phyloP scores from a whole-genome alignment of 73 alveolate species.

The Tetrahymena malaccensis region DNA sequence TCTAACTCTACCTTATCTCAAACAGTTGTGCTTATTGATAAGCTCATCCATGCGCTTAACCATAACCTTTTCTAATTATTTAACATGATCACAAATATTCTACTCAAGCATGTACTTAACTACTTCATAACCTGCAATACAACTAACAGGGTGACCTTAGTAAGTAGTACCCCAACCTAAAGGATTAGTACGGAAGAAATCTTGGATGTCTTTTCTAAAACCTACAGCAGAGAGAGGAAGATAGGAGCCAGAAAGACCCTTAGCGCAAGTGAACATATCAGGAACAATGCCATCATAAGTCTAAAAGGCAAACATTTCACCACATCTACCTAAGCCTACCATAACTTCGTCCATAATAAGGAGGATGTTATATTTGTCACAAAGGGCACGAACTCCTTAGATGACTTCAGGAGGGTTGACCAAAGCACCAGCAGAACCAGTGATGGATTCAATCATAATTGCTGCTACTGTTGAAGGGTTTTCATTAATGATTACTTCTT shows the following conservation, averaged over 20 bases:
- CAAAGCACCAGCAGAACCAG: slow-evolving; percentile 65
- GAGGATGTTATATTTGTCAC: slow-evolving; percentile 51
- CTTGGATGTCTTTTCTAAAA: slow-evolving; percentile 44
- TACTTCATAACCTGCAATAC: slow-evolving; percentile 51
- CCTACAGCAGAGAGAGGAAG: slow-evolving; percentile 60
- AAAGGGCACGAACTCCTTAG: slow-evolving; percentile 52
- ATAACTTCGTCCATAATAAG: slow-evolving; percentile 58
- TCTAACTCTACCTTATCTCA: slow-evolving; percentile 39
- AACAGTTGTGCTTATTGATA: slow-evolving; percentile 12
- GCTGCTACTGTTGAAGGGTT: slow-evolving; percentile 62
- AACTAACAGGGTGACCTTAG: slow-evolving; percentile 55
- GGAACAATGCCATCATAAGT: slow-evolving; percentile 61
- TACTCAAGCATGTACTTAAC: slow-evolving; percentile 54
- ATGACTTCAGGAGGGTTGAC: slow-evolving; percentile 45
- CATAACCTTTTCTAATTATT: slow-evolving; percentile 36
- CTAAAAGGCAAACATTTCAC: slow-evolving; percentile 53
- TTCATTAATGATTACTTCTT: slow-evolving; percentile 47
- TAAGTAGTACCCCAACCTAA: slow-evolving; percentile 69
- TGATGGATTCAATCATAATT: slow-evolving; percentile 55
- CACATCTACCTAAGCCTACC: slow-evolving; percentile 62
- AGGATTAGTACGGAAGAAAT: slow-evolving; percentile 48
- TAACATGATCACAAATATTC: slow-evolving; percentile 11
- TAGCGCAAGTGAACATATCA: slow-evolving; percentile 62
- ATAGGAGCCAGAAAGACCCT: slow-evolving; percentile 58
- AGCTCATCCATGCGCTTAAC: slow-evolving; percentile 23